Conservation (phyloP, 371 early-diverging fungal species). For the Haplosporangium sp. region DNA sequence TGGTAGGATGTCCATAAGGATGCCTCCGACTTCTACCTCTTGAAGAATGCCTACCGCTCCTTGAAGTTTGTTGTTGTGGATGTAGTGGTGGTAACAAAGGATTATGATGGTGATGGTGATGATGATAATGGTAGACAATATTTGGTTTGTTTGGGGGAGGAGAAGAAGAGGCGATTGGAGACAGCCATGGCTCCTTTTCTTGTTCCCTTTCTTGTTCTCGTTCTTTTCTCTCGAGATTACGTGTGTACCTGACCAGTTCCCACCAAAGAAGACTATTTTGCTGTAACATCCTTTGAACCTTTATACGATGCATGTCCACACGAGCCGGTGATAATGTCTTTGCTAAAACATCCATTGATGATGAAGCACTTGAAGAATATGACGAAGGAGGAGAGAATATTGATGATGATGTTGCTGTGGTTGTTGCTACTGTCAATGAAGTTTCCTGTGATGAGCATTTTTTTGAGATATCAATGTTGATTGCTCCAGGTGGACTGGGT, state of each 20-base stretch:
- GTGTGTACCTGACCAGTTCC: constrained; percentile 53
- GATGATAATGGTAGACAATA: constrained; percentile 26
- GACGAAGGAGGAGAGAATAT: constrained; percentile 48
- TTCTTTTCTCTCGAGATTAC: constrained; percentile 42
- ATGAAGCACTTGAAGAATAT: constrained; percentile 34
- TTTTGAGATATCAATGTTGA: background rate
- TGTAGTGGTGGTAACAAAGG: constrained; percentile 36
- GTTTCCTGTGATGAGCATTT: background rate
- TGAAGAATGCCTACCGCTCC: background rate
- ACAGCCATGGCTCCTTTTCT: constrained; percentile 9
- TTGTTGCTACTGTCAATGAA: constrained; percentile 3
- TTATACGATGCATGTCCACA: constrained; percentile 38
- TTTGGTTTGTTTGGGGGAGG: background rate
- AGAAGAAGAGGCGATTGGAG: background rate
- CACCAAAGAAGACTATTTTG: constrained; percentile 54
- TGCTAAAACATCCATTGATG: constrained; percentile 38
- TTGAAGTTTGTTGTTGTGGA: constrained; percentile 39
- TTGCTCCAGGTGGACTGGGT: background rate
- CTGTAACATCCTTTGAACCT: constrained; percentile 45
- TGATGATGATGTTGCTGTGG: background rate
- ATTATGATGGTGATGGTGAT: constrained; percentile 41
- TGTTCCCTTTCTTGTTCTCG: constrained; percentile 37
- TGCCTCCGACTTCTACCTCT: constrained; percentile 13
- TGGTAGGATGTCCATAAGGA: constrained; percentile 12
- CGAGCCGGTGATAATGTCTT: constrained; percentile 30